Conservation (phyloP, 306 rosid species). For the Cicer cuneatum region DNA sequence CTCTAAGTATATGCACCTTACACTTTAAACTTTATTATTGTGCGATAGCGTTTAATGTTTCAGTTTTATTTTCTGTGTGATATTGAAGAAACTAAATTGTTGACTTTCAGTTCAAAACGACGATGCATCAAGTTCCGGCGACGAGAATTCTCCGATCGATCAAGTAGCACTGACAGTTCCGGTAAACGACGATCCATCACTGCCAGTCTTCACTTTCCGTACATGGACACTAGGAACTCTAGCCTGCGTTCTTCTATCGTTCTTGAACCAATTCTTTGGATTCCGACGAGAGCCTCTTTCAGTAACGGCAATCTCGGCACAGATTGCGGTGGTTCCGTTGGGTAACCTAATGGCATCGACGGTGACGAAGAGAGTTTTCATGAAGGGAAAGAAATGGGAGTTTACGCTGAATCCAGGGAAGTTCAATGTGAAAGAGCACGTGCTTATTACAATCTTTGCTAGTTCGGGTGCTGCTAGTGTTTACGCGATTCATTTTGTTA, state of each 20-base stretch:
- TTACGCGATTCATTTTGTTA: conserved; percentile 76
- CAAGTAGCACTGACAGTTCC: conserved; percentile 84
- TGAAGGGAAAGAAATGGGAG: conserved; percentile 66
- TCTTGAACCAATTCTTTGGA: conserved; percentile 87
- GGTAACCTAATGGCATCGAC: conserved; percentile 77
- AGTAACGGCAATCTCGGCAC: conserved; percentile 84
- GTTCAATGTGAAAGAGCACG: conserved; percentile 86
- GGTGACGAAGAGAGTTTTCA: conserved; percentile 58
- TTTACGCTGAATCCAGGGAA: conserved; percentile 80
- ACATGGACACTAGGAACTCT: conserved; percentile 79
- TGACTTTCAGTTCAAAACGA: conserved; percentile 6
- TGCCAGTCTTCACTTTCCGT: conserved; percentile 73
- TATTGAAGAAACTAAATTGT: not conserved
- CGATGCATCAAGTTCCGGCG: not conserved
- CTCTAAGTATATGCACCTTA: conserved; percentile 4
- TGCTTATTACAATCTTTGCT: conserved; percentile 84
- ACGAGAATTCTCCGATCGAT: conserved; percentile 57
- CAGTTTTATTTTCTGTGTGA: not conserved
- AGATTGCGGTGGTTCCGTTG: conserved; percentile 82
- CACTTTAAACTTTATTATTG: not conserved
- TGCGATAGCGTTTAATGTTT: no score
- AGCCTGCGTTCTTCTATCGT: conserved; percentile 71
- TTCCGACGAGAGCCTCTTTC: conserved; percentile 75
- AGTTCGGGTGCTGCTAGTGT: conserved; percentile 85
- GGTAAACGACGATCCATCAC: conserved; percentile 63